Base-by-base conservation (phyloP, 1,284 basidiomycete species). In the Ceratobasidium sp. region DNA sequence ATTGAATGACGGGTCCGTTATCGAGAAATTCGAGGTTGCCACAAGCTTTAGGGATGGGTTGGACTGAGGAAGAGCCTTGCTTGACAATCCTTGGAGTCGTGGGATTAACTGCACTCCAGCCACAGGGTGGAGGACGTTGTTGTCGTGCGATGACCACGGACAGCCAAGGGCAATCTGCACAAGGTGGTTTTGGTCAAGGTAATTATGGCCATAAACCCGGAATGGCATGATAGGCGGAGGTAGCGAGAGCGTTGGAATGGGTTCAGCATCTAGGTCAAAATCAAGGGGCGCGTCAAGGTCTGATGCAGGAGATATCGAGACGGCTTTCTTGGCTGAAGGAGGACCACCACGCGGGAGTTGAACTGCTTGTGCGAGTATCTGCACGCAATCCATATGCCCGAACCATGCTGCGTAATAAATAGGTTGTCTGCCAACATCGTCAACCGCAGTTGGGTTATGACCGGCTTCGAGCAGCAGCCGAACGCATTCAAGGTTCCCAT, bases 151-250 rank as follows among this genome's bases (percentile, higher is more conserved):
- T 17, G 83, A 82, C 82, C 87, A 84, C 79, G 89, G 84, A 85
- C 91, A 90, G n/a, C 95, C 94, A 53, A 98, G 90, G 0, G 92
- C 91, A 60, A 99, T 88, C 81, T 98, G 94, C 7, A 99, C 91
- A 31, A 99, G 88, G 80, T 91, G 91, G 71, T 92, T 92, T 82
- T 92, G 93, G 83, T 98, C 96, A 53, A 99, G 87, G 85, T 95
- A 96, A 81, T 94, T 95, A 84, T 96, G 94, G 2, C 94, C 94
- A 82, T 96, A 96, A 37, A 95, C 92, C 69, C 94, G 90, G 83
- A 96, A 94, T 7, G 98, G 97, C 88, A 99, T 98, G 85, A 99
- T 99, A 1, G 98, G 98, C 0, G 98, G 98, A 5, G 98, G 98
- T 28, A 99, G 88, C 28, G 94, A 96, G 10, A 99, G 87, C 4